Evolutionary conservation across 371 early-diverging fungal genomes (phyloP), one percentile per base, ranked within the genome.

Genomic region (Mortierella sp.): DNA sequence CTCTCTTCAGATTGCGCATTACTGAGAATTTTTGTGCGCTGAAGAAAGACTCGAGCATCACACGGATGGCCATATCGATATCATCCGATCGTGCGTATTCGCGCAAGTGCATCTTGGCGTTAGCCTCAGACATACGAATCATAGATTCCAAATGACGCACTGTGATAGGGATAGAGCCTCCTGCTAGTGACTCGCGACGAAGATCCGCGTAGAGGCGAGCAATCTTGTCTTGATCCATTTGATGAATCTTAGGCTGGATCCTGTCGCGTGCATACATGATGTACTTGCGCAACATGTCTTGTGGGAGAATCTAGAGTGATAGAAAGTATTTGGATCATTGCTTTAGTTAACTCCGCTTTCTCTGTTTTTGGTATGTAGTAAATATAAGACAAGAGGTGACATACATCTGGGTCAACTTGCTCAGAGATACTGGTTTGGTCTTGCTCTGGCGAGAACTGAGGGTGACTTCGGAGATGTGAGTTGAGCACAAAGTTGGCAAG

Each of bases 141-240:
- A 99, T 99, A 12, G 97, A 95, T 86, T 99, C 99, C 64, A 99
- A 87, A 88, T 99, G 98, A 85, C 99, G 96, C 11, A 99, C 99
- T 6, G 99, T 99, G 75, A 99, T 99, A 5, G 99, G 99, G 73
- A 99, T 95, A 73, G 95, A 91, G 18, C 96, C 98, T 66, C 93
- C 87, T 12, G 85, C 81, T 84, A 86, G 62, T 1, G 99, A 97
- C 85, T 97, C 98, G 68, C 94, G 93, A 55, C 99, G 92, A 62
- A 99, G 91, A 81, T 98, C 97, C 0, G 97, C 89, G 84, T 99
- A 99, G 3, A 98, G 87, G 35, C 90, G 87, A 20, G 95, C 88
- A 32, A 98, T 86, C 84, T 97, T 97, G 68, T 96, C 95, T 64
- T 91, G 88, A 78, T 98, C 98, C 61, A 99, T 89, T 70, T 96